phyloP scores from a whole-genome alignment of 1,139 yeast species.

The Geotrichum histeridarum region DNA sequence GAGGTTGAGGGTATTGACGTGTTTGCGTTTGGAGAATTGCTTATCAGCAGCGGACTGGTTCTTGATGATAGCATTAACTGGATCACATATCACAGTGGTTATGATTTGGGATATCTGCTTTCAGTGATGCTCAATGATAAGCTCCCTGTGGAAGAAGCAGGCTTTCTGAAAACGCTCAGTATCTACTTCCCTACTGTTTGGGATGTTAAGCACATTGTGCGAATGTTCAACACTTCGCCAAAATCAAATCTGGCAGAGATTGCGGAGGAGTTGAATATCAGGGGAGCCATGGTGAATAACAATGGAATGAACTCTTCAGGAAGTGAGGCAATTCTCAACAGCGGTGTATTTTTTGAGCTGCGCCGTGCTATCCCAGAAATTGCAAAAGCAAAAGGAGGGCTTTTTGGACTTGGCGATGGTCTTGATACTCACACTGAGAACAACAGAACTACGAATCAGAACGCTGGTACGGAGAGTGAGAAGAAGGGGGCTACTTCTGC shows the following conservation, averaged over 20 bases:
- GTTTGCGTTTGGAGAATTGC: slow-evolving; percentile 73
- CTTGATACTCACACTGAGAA: slow-evolving; percentile 22
- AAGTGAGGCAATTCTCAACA: slow-evolving; percentile 48
- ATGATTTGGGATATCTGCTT: slow-evolving; percentile 85
- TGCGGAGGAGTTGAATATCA: slow-evolving; percentile 47
- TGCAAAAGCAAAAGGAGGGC: slow-evolving; percentile 31
- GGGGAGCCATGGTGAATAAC: slow-evolving; percentile 29
- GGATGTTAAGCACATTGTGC: slow-evolving; percentile 78
- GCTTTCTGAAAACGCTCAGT: slow-evolving; percentile 66
- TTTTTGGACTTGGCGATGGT: slow-evolving; percentile 39
- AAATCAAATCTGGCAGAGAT: slow-evolving; percentile 40
- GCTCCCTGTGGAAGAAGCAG: slow-evolving; percentile 79
- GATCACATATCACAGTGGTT: slow-evolving; percentile 87
- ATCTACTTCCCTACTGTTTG: slow-evolving; percentile 76
- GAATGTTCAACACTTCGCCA: slow-evolving; percentile 38
- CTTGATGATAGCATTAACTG: slow-evolving; percentile 70
- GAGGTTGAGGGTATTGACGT: slow-evolving; percentile 75
- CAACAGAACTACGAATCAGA: slow-evolving; percentile 1
- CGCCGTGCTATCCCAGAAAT: slow-evolving; percentile 39
- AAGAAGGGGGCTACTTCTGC: slow-evolving; percentile 26
- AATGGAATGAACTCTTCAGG: slow-evolving; percentile 45
- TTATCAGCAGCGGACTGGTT: slow-evolving; percentile 81
- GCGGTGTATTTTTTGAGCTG: slow-evolving; percentile 49
- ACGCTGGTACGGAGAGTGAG: slow-evolving; percentile 10
- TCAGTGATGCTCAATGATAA: slow-evolving; percentile 68